Evolutionary conservation across 225 moss, liverwort and hornwort genomes (phyloP), one percentile per base, ranked within the genome.

Genomic region (Pleurozium schreberi): DNA sequence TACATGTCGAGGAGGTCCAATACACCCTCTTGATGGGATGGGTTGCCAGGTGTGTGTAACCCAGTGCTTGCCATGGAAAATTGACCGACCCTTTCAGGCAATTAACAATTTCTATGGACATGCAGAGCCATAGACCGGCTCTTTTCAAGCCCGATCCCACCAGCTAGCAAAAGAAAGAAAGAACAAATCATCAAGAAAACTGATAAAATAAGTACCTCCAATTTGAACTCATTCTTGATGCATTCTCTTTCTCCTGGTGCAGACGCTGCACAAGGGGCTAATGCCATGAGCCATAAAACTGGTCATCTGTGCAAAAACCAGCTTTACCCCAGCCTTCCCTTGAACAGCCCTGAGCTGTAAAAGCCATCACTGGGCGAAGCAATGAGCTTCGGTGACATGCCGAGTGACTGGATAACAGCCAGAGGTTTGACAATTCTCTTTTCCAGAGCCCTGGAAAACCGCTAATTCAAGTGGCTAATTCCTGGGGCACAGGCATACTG

Each of bases 41-140:
- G 80, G 90, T n/a, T 83, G 90, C 91, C 90, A 91, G 88, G 89
- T 90, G 90, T 89, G 88, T 85, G 87, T 67, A 88, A 91, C 91
- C 87, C 87, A 83, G 74, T 25, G 57, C 36, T 87, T 80, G 79
- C 91, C 90, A 92, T 60, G 58, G 85, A 82, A 83, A 59, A 68
- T 49, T 36, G 38, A 67, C 59, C 22, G 57, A 81, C 81, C 80
- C 75, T 69, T 71, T 87, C 89, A 90, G 62, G 85, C 78, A 73
- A 92, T 60, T 77, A 77, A 85, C 63, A 90, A 85, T 84, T 89
- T 86, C 67, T 84, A 88, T 87, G 92, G 83, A 65, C 71, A 89
- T 25, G 71, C 57, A 78, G 87, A 78, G 87, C 42, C 53, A 66
- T 23, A 65, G 57, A 79, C 62, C 64, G 60, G 81, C 70, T 40